Conservation (phyloP, 1,284 basidiomycete genomes). For the Cutaneotrichosporon arboriforme region DNA sequence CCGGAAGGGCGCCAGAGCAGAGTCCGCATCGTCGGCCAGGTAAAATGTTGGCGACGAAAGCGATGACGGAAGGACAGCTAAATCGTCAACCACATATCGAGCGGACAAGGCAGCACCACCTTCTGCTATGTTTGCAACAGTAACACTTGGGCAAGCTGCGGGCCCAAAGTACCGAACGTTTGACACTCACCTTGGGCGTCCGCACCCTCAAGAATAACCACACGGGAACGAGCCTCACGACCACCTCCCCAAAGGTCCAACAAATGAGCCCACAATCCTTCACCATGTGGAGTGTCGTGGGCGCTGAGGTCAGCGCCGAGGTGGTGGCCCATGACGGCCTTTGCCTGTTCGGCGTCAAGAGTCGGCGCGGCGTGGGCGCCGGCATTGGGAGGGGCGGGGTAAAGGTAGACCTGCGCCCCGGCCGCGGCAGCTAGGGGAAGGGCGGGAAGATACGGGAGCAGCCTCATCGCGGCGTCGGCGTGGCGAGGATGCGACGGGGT, state of each 20-base stretch:
- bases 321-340: constrained; percentile 45
- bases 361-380: constrained; percentile 25
- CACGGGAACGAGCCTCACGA: constrained; percentile 26
- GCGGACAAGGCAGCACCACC: no score
- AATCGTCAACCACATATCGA: constrained; percentile 1
- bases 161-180: neutral
- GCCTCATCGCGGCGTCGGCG: neutral
- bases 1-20: constrained; percentile 13
- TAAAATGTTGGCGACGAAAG: constrained; percentile 12
- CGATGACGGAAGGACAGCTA: neutral
- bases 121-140: constrained; percentile 34
- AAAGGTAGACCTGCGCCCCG: constrained; percentile 40
- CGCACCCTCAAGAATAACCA: constrained; percentile 42
- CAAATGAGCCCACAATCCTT: constrained; percentile 43
- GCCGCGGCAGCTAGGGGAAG: constrained; percentile 8
- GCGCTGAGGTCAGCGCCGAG: constrained; percentile 34
- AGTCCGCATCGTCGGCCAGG: constrained; percentile 8
- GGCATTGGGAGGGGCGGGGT: constrained; percentile 35
- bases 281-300: constrained; percentile 38
- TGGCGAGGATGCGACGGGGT: neutral
- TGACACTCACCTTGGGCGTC: constrained; percentile 34
- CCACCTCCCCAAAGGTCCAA: constrained; percentile 21
- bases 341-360: constrained; percentile 39
- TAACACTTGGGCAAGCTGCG: constrained; percentile 32
- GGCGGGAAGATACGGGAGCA: neutral